These are phyloP conservation scores for Bigelowiella natans DNA, from an alignment of 78 protist genomes.

Conservation along the genomic window DNA sequence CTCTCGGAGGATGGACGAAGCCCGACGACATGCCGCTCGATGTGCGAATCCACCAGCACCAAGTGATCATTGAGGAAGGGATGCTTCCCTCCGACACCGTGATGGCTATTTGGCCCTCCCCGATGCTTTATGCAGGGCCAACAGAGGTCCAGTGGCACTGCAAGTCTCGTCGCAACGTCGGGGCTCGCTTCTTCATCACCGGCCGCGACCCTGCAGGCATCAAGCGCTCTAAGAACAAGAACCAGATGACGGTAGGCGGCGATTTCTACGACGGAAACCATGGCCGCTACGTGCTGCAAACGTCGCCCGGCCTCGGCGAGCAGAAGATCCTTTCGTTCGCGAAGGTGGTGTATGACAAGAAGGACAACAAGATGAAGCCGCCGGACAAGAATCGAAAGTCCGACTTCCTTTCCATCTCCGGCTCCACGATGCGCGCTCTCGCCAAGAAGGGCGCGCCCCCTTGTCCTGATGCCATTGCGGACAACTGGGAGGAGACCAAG, in stretches of 20 bases:
- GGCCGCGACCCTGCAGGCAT: slow-evolving; percentile 48
- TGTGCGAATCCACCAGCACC: slow-evolving; percentile 36
- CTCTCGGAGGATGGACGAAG: slow-evolving; percentile 47
- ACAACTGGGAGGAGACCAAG: neutral
- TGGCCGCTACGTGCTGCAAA: slow-evolving; percentile 31
- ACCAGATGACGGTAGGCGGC: neutral
- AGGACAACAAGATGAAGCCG: slow-evolving; percentile 1
- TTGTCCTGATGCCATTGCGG: slow-evolving; percentile 5
- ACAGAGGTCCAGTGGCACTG: slow-evolving; percentile 44
- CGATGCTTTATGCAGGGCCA: slow-evolving; percentile 44
- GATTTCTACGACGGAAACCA: slow-evolving; percentile 15
- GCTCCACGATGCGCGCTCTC: slow-evolving; percentile 30
- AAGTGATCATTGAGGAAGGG: slow-evolving; percentile 8
- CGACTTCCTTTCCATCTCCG: slow-evolving; percentile 31
- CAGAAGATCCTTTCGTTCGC: slow-evolving; percentile 14
- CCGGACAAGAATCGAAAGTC: neutral
- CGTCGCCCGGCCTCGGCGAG: slow-evolving; percentile 31
- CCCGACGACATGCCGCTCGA: slow-evolving; percentile 34
- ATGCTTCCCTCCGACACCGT: slow-evolving; percentile 29
- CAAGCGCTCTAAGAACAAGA: neutral
- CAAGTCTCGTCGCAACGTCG: slow-evolving; percentile 25
- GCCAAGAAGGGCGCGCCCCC: slow-evolving; percentile 19
- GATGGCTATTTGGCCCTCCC: slow-evolving; percentile 41
- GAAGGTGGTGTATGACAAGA: slow-evolving; percentile 15
- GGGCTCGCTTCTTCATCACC: slow-evolving; percentile 33